phyloP scores from a whole-genome alignment of 352 stramenopile genomes.

The Pythium dissotocum region DNA sequence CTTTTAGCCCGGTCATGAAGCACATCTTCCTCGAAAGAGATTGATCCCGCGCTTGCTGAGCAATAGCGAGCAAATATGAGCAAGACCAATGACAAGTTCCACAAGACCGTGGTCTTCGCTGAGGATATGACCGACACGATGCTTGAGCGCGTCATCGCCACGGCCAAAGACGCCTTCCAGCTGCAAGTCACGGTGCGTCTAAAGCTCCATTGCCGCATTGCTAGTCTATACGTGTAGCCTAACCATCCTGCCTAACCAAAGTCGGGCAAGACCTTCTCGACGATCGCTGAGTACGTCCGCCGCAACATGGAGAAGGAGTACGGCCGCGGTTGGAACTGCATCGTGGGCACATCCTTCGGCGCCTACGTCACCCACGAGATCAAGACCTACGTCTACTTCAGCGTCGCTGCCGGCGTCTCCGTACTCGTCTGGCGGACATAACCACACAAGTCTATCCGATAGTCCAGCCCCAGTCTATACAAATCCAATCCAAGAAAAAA shows the following conservation, averaged over 20 bases:
- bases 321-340: conserved; percentile 91
- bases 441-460: not conserved
- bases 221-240: not conserved
- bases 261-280: conserved; percentile 92
- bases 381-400: conserved; percentile 96
- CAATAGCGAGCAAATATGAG: conserved; percentile 13
- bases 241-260: conserved; percentile 24
- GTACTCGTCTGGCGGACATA: conserved; percentile 92
- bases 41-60: too few species aligned
- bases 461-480: not conserved
- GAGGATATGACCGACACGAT: conserved; percentile 96
- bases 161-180: conserved; percentile 90
- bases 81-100: conserved; percentile 85
- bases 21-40: not conserved
- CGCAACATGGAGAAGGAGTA: conserved; percentile 94
- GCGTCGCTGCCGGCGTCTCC: conserved; percentile 89
- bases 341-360: conserved; percentile 91
- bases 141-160: conserved; percentile 90
- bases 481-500: not conserved
- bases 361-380: conserved; percentile 95
- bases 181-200: conserved; percentile 75
- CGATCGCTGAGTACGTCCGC: conserved; percentile 89
- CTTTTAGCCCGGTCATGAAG: not conserved
- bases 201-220: not conserved
- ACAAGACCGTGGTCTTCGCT: conserved; percentile 92